These are phyloP conservation scores for Ustilago lituana DNA, from an alignment of 1,284 basidiomycete species.

Conservation along the genomic window DNA sequence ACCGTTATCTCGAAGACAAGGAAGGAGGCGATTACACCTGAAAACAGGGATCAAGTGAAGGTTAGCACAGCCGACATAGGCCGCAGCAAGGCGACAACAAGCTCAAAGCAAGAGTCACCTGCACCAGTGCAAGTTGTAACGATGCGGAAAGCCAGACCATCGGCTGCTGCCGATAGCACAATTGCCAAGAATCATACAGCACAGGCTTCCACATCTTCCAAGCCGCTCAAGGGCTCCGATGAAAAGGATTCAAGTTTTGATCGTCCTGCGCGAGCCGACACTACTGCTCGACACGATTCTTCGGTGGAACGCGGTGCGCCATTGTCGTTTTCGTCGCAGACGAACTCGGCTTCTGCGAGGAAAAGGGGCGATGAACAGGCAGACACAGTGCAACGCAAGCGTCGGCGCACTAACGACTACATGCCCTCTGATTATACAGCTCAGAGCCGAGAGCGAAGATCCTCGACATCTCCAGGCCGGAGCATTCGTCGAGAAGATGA, in stretches of 20 bases:
- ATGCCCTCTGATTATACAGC: background rate
- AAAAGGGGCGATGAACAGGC: constrained; percentile 4
- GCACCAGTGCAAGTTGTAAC: constrained; percentile 25
- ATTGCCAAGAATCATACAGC: background rate
- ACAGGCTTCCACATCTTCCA: background rate
- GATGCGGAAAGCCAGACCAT: constrained; percentile 21
- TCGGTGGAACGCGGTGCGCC: background rate
- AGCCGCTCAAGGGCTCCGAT: background rate
- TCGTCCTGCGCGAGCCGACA: background rate
- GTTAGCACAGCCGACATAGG: background rate
- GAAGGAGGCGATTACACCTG: background rate
- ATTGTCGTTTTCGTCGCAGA: background rate
- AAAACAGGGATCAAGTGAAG: background rate
- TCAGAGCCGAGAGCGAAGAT: background rate
- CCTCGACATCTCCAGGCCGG: background rate
- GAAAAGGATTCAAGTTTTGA: background rate
- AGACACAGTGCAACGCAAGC: constrained; percentile 24
- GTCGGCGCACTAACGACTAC: constrained; percentile 37
- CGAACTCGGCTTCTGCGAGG: constrained; percentile 5
- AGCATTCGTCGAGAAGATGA: constrained; percentile 3
- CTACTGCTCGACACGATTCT: background rate
- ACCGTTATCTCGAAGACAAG: background rate
- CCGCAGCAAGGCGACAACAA: background rate
- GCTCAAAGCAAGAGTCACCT: background rate
- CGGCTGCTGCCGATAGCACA: background rate